Base-by-base conservation (phyloP, 495 filamentous ascomycete genomes). In the Xylaria flabelliformis region DNA sequence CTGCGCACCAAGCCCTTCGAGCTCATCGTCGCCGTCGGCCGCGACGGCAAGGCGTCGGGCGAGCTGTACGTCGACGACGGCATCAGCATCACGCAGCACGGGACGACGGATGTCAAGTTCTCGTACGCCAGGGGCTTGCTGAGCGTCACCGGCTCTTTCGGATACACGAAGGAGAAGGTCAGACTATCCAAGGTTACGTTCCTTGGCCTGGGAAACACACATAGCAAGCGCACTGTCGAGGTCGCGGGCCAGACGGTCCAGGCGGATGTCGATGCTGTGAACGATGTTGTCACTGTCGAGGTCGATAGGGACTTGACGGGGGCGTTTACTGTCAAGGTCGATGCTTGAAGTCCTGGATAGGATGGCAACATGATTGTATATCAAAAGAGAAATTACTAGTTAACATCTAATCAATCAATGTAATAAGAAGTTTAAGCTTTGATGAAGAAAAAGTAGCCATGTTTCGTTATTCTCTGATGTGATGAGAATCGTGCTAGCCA, bases 1-100 rank as follows among this genome's bases (percentile, higher is more conserved):
- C 78, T 95, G 29, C 86, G 93, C 34, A 83, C 86, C 68, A 83
- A 89, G 73, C 81, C 89, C 65, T 94, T 95, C 82, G 88, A 91
- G 79, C 80, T 97, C 51, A 69, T 95, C 39, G 82, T 97, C 42
- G 89, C 93, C 1, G 86, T 92, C 0, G 88, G 82, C 32, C 71
- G 72, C 44, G 80, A 84, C 48, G 83, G 83, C 50, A 81, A 72
- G 50, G 84, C 83, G 0, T 46, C 63, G 7, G 84, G 84, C 3
- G 56, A 62, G 58, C 79, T 92, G 71, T 92, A 91, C 73, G 78
- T 91, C 1, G 90, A 92, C 69, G 88, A 91, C 66, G 87, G 90
- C 50, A 84, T 88, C 72, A 89, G 86, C 26, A 36, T 91, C 66
- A 72, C 84, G 58, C 90, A 88, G 76, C 59, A 75, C 0, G 74